Conservation (phyloP, 2,329 filamentous ascomycete genomes). For the Pseudogymnoascus sp. region DNA sequence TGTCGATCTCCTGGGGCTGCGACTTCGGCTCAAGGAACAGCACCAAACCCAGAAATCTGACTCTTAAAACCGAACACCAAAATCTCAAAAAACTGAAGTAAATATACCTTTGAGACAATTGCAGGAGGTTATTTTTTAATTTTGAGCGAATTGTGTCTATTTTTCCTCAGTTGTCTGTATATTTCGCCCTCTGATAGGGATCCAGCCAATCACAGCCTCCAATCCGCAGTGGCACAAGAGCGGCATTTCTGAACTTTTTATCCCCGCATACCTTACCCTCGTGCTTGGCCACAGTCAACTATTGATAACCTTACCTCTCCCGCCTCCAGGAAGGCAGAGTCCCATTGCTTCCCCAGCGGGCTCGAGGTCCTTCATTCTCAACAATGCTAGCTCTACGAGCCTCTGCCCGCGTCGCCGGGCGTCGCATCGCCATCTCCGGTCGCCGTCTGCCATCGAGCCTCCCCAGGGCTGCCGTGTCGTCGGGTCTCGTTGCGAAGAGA, state of each 20-base stretch:
- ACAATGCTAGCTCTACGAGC: conserved; percentile 29
- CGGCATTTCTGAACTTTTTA: conserved; percentile 10
- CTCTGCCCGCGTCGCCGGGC: conserved; percentile 24
- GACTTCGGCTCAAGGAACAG: conserved; percentile 1
- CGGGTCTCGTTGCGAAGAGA: conserved; percentile 21
- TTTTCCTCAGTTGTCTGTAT: background rate
- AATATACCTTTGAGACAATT: background rate
- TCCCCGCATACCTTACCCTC: conserved; percentile 9
- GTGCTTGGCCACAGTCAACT: background rate
- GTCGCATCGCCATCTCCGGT: conserved; percentile 24
- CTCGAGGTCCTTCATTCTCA: conserved; percentile 7
- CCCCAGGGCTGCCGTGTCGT: conserved; percentile 24
- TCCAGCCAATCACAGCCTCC: conserved; percentile 6
- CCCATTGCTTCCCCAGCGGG: conserved; percentile 5
- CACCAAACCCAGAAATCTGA: background rate
- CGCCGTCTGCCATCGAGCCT: conserved; percentile 23
- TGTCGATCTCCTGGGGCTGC: conserved; percentile 2
- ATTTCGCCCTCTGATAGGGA: background rate
- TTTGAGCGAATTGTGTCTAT: background rate
- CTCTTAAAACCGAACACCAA: background rate
- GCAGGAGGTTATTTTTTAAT: background rate
- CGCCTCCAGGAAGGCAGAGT: conserved; percentile 8
- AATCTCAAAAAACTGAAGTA: background rate
- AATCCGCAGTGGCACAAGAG: background rate
- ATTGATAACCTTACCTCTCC: background rate